A percentile compares a stretch with the other conserved stretches of the same genome.
phyloP scores from a whole-genome alignment of 345 rosid species.

The Heritiera littoralis region DNA sequence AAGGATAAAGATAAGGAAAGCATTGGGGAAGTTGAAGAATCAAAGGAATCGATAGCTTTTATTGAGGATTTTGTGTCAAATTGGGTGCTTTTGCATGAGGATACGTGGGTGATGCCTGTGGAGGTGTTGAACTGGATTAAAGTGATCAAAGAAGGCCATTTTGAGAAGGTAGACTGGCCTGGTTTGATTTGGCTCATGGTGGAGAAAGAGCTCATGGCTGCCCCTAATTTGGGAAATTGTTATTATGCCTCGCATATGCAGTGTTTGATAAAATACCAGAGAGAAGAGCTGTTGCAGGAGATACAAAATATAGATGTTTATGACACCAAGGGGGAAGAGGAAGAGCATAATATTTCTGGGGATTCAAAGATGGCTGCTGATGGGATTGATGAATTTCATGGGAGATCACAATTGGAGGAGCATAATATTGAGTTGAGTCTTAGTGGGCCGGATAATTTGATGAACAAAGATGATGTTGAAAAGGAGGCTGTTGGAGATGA shows the following conservation, averaged over 20 bases:
- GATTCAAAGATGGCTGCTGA: slow-evolving; percentile 41
- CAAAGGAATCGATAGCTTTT: slow-evolving; percentile 51
- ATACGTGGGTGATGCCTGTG: slow-evolving; percentile 73
- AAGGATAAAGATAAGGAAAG: slow-evolving; percentile 28
- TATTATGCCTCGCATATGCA: slow-evolving; percentile 89
- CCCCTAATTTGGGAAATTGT: slow-evolving; percentile 51
- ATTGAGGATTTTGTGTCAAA: slow-evolving; percentile 58
- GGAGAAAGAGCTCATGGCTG: slow-evolving; percentile 65
- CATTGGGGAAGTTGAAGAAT: slow-evolving; percentile 39
- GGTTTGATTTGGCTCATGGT: slow-evolving; percentile 81
- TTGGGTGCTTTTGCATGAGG: slow-evolving; percentile 75
- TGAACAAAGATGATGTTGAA: slow-evolving; percentile 27
- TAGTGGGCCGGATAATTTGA: slow-evolving; percentile 49
- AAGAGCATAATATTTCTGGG: slow-evolving; percentile 15
- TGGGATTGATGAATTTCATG: slow-evolving; percentile 31
- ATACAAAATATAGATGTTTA: slow-evolving; percentile 33
- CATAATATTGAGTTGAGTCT: slow-evolving; percentile 64
- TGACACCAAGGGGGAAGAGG: slow-evolving; percentile 39
- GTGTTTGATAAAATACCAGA: slow-evolving; percentile 61
- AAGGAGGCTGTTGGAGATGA: slow-evolving; percentile 18
- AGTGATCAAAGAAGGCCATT: slow-evolving; percentile 53
- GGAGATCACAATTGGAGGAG: slow-evolving; percentile 51
- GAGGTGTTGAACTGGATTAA: slow-evolving; percentile 50
- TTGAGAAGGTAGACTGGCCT: slow-evolving; percentile 80
- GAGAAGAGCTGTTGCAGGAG: slow-evolving; percentile 39